Base-by-base conservation (phyloP, 331 rosid species). In the Pyrus hybrid region DNA sequence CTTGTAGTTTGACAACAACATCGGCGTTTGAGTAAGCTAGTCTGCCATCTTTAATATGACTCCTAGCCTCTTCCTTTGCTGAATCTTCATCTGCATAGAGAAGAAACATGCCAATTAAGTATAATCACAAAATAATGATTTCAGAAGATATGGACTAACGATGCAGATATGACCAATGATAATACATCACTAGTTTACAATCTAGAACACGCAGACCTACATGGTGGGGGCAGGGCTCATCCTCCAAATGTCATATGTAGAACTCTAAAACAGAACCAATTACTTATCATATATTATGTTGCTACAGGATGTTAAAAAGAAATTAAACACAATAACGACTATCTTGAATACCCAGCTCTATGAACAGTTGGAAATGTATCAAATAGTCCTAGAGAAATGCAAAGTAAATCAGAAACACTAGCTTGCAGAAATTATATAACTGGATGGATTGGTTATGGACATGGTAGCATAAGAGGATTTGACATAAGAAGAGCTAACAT, bases 1-100 rank as follows among this genome's bases (percentile, higher is more conserved):
- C 99, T 32, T 90, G 93, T 74, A 91, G 82, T 78, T 94, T 94
- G 72, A 94, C 90, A 13, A 94, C 89, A 51, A 87, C 92, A 33
- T 94, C 97, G 6, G 97, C 86, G n/a, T 89, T 94, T 35, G 96
- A 87, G 88, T 90, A 94, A 11, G 88, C 84, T 72, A 80, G 30
- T 67, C 22, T 53, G 74, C 91, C 85, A 58, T 89, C 93, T 92
- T 84, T 77, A 76, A 87, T 74, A 25, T 71, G 88, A 75, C 72
- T 85, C 74, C 71, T 84, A 17, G 92, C 88, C 88, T 94, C 97
- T 85, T 90, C 88, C 85, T 70, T 87, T 63, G 97, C 97, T 33
- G 97, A 87, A 83, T 76, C 85, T 90, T 92, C 96, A 92, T 92
- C 97, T 92, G 93, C 75, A 67, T 71, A 53, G n/a, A 54, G 21